phyloP scores from a whole-genome alignment of 495 filamentous ascomycete genomes.

The Amphirosellinia nigrospora region DNA sequence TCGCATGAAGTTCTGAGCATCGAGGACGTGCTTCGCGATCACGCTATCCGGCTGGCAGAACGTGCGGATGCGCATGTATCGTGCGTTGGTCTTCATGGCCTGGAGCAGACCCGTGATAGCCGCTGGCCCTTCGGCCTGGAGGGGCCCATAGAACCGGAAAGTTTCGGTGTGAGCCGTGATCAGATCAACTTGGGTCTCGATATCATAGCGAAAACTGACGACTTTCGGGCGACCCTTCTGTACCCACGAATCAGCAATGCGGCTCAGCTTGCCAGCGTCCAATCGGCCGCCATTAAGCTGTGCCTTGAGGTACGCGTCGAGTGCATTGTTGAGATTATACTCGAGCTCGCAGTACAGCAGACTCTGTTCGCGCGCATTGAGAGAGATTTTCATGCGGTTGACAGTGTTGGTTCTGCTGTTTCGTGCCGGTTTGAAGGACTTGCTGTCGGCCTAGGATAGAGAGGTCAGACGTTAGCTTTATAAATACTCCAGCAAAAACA shows the following conservation, averaged over 20 bases:
- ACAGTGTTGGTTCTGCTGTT: slow-evolving; percentile 23
- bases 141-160: slow-evolving; percentile 52
- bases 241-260: slow-evolving; percentile 46
- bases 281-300: slow-evolving; percentile 50
- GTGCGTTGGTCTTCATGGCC: slow-evolving; percentile 48
- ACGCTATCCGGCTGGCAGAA: slow-evolving; percentile 55
- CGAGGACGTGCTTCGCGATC: slow-evolving; percentile 54
- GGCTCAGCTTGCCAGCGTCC: slow-evolving; percentile 40
- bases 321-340: slow-evolving; percentile 40
- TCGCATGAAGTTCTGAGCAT: slow-evolving; percentile 46
- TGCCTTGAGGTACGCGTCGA: slow-evolving; percentile 47
- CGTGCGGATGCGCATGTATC: slow-evolving; percentile 47
- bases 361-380: slow-evolving; percentile 52
- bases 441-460: slow-evolving; percentile 35
- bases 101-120: slow-evolving; percentile 44
- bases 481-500: neutral
- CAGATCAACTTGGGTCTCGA: slow-evolving; percentile 57
- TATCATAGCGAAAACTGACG: slow-evolving; percentile 52
- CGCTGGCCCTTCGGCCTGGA: slow-evolving; percentile 29
- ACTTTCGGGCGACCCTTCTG: slow-evolving; percentile 51
- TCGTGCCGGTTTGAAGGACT: slow-evolving; percentile 33
- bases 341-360: slow-evolving; percentile 56
- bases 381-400: slow-evolving; percentile 42
- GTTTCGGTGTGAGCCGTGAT: slow-evolving; percentile 44
- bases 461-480: slow-evolving; percentile 23